Evolutionary conservation across 495 filamentous ascomycete genomes (phyloP), one percentile per base, ranked within the genome.

Genomic region (Pyrenula aspistea): DNA sequence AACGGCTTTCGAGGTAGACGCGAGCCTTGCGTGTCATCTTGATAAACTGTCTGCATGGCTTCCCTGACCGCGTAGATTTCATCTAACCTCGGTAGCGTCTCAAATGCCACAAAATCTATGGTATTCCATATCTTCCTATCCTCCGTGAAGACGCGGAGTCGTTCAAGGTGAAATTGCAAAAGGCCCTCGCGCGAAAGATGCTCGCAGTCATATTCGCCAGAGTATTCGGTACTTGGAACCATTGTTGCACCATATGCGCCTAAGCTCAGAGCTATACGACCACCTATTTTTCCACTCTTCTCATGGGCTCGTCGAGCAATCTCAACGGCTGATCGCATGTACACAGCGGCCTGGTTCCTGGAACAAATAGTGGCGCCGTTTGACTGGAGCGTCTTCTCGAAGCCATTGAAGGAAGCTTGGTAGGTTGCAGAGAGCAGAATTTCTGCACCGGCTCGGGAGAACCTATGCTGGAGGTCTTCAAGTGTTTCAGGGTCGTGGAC

Each of bases 211-310:
- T 87, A 87, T 1, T 61, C 57, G 1, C 81, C 83, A n/a, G 71
- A 77, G 59, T 86, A 87, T 60, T 87, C 84, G 53, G 78, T 70
- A 36, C 77, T 75, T 0, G 83, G 84, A 24, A 72, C 63, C 82
- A 85, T 85, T 48, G 72, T 77, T 2, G 83, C 83, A 2, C 84
- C 84, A 55, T 85, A 86, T 0, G 84, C 78, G 1, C 84, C 84
- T 2, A 87, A 62, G 55, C 77, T 75, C 23, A 87, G 64, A 22
- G 81, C 82, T 48, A 76, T 51, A 1, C 57, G 54, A 4, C 61
- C 58, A 15, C 15, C 31, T 47, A 67, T 53, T 10, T 61, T 58
- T 10, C 60, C 53, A 55, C 56, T 2, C 25, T 52, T 59, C 55
- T 64, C 51, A 58, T 63, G 49, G 12, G 61, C 67, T 4, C 51